phyloP scores from a whole-genome alignment of 2,329 filamentous ascomycete genomes.

The Fusarium algeriense region DNA sequence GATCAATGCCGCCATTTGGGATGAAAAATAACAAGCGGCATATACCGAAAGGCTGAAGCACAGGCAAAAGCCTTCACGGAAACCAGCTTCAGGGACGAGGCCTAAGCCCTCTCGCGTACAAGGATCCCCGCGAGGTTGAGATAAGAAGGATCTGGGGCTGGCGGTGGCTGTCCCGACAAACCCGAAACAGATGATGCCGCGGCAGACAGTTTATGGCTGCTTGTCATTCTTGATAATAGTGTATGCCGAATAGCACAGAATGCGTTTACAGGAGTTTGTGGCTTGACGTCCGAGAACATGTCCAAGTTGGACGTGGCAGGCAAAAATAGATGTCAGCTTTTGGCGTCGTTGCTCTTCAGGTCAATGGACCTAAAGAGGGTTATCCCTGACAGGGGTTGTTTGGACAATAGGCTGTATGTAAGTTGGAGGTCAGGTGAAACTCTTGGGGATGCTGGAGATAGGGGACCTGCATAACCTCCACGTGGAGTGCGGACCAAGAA shows the following conservation, averaged over 20 bases:
- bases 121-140: conserved; percentile 18
- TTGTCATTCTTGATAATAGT: not conserved
- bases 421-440: conserved; percentile 28
- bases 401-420: conserved; percentile 1
- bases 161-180: conserved; percentile 8
- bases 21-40: conserved; percentile 15
- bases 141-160: conserved; percentile 5
- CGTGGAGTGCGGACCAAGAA: conserved; percentile 35
- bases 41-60: conserved; percentile 4
- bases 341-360: not conserved
- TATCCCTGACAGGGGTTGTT: conserved; percentile 22
- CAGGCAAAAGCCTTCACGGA: conserved; percentile 8
- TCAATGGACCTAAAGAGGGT: not conserved
- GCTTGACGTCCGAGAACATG: conserved; percentile 23
- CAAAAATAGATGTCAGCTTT: conserved; percentile 5
- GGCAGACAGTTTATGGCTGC: not conserved
- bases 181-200: conserved; percentile 15
- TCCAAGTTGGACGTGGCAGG: not conserved
- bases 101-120: conserved; percentile 2
- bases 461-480: conserved; percentile 46
- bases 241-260: conserved; percentile 7
- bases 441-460: conserved; percentile 31
- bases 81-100: conserved; percentile 15
- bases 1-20: conserved; percentile 17
- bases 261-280: conserved; percentile 9